Base-by-base conservation (phyloP, 1,284 basidiomycete species). In the Apiotrichum laibachii region DNA sequence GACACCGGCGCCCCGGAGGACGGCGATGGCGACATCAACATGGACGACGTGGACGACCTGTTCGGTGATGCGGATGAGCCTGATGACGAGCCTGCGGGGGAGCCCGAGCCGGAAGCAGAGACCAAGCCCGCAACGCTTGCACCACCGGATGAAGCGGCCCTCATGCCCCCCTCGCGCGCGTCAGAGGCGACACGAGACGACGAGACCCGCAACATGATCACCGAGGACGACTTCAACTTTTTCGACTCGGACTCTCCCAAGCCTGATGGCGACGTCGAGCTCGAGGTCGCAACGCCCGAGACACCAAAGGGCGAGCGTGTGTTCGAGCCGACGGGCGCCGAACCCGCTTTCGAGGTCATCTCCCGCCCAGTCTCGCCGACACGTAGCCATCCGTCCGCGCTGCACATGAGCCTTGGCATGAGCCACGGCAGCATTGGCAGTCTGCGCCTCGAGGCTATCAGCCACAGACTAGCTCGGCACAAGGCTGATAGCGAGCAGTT, bases 221-320 rank as follows among this genome's bases (percentile, higher is more conserved):
- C 75, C 7, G 75, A 75, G 54, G 75, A 75, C 59, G 75, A 77
- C 55, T 77, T 77, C 60, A 69, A 69, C 31, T 77, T 77, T 56
- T 73, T 77, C 60, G 75, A 77, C 63, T 72, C 75, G 59, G 73
- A 75, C 60, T 73, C 72, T 22, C 72, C 73, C n/a, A 49, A 49
- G 50, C 40, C 42, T 1, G 52, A 55, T n/a, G 16, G 39, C 58
- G 15, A 39, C 10, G 21, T 37, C 46, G 42, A 39, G n/a, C 40
- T 48, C 19, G 33, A 50, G 33, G 33, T 56, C n/a, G 51, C 51
- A 7, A 53, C 51, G 26, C 51, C 51, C 26, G 51, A 53, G 12
- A 56, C 47, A 13, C 33, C 40, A 18, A 48, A 52, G 19, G 57
- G 45, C 37, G 55, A 45, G 51, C 39, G 22, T 15, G 16, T 31